A percentile compares a stretch with the other conserved stretches of the same genome.
phyloP scores from a whole-genome alignment of 495 filamentous ascomycete genomes.

The Aspergillus diversus region DNA sequence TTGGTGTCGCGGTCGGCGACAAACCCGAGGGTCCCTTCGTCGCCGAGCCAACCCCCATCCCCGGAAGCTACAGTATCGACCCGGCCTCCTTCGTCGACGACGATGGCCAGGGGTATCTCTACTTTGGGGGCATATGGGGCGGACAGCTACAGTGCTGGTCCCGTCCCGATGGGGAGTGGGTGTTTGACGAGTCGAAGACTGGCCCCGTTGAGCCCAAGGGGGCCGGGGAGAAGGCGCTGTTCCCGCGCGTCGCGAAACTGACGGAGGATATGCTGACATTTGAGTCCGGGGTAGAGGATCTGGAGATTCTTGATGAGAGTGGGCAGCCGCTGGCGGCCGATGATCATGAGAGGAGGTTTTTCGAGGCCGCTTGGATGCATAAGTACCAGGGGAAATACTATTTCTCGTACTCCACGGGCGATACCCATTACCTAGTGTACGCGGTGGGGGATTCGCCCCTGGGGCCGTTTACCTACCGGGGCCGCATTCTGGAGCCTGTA shows the following conservation, averaged over 20 bases:
- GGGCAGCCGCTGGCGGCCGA: constrained; percentile 60
- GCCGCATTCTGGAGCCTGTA: constrained; percentile 73
- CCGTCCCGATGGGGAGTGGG: constrained; percentile 28
- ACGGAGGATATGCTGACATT: constrained; percentile 65
- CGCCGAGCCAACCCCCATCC: constrained; percentile 40
- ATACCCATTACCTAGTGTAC: constrained; percentile 72
- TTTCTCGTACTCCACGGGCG: constrained; percentile 75
- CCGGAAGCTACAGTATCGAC: constrained; percentile 52
- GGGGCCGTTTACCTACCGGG: constrained; percentile 72
- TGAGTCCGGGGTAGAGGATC: constrained; percentile 48
- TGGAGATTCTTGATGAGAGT: constrained; percentile 61
- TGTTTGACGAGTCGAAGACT: constrained; percentile 51
- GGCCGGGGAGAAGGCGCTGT: constrained; percentile 48
- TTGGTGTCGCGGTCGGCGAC: constrained; percentile 54
- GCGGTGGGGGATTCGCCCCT: constrained; percentile 61
- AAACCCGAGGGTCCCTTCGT: constrained; percentile 50
- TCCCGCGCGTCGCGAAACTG: constrained; percentile 64
- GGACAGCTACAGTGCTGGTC: constrained; percentile 67
- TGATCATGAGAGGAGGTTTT: constrained; percentile 75
- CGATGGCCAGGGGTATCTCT: constrained; percentile 52
- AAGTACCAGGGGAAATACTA: constrained; percentile 68
- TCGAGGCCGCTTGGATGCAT: constrained; percentile 79
- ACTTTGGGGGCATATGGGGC: constrained; percentile 67
- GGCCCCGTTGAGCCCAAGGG: constrained; percentile 61
- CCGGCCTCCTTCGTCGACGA: constrained; percentile 55